Evolutionary conservation across 2,329 filamentous ascomycete genomes (phyloP), one percentile per base, ranked within the genome.

Genomic region (Fusarium falciforme): DNA sequence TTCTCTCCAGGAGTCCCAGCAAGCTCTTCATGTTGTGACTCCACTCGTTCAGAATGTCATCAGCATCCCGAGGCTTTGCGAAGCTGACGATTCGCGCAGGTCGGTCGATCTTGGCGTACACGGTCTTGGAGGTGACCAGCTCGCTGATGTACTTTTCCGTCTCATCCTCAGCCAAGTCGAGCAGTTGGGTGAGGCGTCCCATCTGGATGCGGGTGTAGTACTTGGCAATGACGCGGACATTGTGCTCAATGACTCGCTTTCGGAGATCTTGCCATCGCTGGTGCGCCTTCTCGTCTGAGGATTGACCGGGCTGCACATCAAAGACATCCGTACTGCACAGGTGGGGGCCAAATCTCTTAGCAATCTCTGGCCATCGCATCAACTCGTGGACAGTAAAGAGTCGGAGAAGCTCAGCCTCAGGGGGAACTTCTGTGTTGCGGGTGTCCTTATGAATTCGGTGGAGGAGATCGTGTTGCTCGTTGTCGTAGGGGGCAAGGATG

Each of bases 131-230:
- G 47, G 95, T 98, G 59, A 99, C 96, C 70, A 99, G 88, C 79
- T 99, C 94, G 82, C 94, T 97, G 80, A 99, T 98, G 87, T 98
- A 98, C 88, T 97, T 98, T 86, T 99, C 96, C 11, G 96, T 98
- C 87, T 99, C 96, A 69, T 97, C 94, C 82, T 97, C 95, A 1
- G 93, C 93, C 76, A 99, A 88, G 81, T 99, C 96, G 66, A 99
- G 91, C 33, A 99, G 90, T 83, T 96, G 90, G 9, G 95, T 98
- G 71, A 99, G 88, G 36, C 96, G 94, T 74, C 92, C 91, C 89
- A 98, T 96, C 82, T 94, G 93, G 81, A 99, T 97, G 78, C 96
- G 94, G 25, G 96, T 99, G 87, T 99, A 99, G 88, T 99, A 99
- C 85, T 98, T 98, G 78, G 96, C 96, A 40, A 99, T 91, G 2